Conservation (phyloP, 805 yeast genomes). For the Wickerhamomyces alni region DNA sequence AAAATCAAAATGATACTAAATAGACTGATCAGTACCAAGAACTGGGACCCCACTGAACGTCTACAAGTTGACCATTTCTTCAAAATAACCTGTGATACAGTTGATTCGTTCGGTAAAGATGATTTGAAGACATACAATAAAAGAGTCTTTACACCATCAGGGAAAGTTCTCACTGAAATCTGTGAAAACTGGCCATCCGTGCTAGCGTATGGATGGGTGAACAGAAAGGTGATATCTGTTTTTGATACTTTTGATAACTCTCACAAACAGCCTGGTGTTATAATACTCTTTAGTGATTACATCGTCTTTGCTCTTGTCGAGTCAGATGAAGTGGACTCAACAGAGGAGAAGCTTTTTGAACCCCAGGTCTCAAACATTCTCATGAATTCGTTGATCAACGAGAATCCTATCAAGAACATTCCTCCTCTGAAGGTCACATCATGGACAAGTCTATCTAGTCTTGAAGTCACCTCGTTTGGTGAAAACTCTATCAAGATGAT, state of each 20-base stretch:
- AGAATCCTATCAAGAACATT: conserved; percentile 63
- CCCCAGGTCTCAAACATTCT: conserved; percentile 73
- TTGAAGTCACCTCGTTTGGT: conserved; percentile 40
- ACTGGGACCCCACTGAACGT: conserved; percentile 31
- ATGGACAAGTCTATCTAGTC: conserved; percentile 59
- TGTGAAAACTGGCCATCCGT: conserved; percentile 86
- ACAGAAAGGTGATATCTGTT: conserved; percentile 79
- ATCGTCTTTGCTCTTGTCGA: conserved; percentile 56
- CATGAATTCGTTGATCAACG: conserved; percentile 87
- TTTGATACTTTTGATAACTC: conserved; percentile 38
- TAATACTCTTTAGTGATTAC: conserved; percentile 78
- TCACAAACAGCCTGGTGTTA: conserved; percentile 39
- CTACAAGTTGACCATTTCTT: conserved; percentile 34
- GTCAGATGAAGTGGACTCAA: conserved; percentile 18
- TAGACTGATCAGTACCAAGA: conserved; percentile 47
- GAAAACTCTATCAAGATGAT: conserved; percentile 25
- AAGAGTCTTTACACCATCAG: conserved; percentile 85
- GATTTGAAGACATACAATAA: conserved; percentile 45
- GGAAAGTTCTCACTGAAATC: conserved; percentile 77
- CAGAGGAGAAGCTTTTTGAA: conserved; percentile 17
- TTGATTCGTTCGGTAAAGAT: conserved; percentile 75
- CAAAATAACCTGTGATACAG: conserved; percentile 52
- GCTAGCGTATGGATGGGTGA: conserved; percentile 83
- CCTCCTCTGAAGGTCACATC: conserved; percentile 65
- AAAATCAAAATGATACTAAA: conserved; percentile 63